Percentiles rank a stretch among this genome's conserved stretches.
These are phyloP conservation scores for Aureobasidium musti DNA, from an alignment of 2,329 filamentous ascomycete species.

Conservation along the genomic window DNA sequence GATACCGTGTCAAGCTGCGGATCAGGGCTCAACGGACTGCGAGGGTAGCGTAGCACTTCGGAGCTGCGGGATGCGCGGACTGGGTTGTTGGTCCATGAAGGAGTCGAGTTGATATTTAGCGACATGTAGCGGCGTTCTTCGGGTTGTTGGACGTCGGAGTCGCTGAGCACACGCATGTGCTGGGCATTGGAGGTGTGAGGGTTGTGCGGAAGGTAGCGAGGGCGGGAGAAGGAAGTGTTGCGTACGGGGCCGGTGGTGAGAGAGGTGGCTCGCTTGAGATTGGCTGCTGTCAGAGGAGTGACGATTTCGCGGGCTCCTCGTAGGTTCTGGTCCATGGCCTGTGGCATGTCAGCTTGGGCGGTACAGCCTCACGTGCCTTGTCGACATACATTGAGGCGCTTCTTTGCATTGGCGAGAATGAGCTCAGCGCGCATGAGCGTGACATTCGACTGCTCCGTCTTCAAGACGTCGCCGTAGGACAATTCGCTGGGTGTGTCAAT, in stretches of 20 bases:
- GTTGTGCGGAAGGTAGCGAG: conserved; percentile 13
- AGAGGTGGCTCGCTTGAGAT: conserved; percentile 43
- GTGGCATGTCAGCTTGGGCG: conserved; percentile 15
- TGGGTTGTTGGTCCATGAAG: conserved; percentile 31
- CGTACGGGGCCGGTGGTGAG: conserved; percentile 31
- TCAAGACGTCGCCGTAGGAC: neutral
- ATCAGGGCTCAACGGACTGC: conserved; percentile 41
- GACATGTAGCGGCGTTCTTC: conserved; percentile 38
- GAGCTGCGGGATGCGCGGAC: conserved; percentile 43
- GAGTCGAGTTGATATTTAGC: conserved; percentile 31
- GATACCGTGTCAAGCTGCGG: conserved; percentile 46
- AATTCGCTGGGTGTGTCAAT: conserved; percentile 27
- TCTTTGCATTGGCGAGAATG: conserved; percentile 91
- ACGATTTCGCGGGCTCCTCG: conserved; percentile 64
- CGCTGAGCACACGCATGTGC: conserved; percentile 64
- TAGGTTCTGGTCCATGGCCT: conserved; percentile 94
- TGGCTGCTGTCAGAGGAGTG: conserved; percentile 43
- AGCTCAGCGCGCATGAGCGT: conserved; percentile 79
- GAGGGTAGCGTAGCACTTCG: conserved; percentile 43
- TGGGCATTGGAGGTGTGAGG: conserved; percentile 40
- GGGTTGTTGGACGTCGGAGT: conserved; percentile 56
- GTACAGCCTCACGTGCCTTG: conserved; percentile 33
- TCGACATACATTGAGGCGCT: conserved; percentile 68
- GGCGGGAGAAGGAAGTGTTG: conserved; percentile 14
- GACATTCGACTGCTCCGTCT: conserved; percentile 65